Evolutionary conservation across 2,329 filamentous ascomycete species (phyloP), one percentile per base, ranked within the genome.

Genomic region (Colletotrichum higginsianum): DNA sequence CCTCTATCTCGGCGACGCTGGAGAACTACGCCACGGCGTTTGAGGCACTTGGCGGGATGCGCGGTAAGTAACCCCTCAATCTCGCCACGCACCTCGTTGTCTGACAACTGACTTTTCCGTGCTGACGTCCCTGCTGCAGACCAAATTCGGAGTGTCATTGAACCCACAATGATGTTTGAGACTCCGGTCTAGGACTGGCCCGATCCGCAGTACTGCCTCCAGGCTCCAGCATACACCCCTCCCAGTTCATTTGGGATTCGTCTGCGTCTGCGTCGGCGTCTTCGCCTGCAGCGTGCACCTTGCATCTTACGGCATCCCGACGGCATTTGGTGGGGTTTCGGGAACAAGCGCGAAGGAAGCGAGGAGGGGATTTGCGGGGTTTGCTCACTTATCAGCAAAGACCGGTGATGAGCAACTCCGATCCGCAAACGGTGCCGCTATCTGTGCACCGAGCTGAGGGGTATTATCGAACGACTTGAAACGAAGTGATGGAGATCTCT

Each of bases 21-120:
- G 81, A 84, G 61, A 85, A 85, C 72, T 85, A 85, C 66, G 79
- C 78, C n/a, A 82, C 79, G 21, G 81, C 83, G 2, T 85, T 84
- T 67, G 83, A 85, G 74, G 83, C 83, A n/a, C 73, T 85, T 58
- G 82, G 82, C 35, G 83, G 83, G 16, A 85, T 85, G 83, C 79
- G 83, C 79, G 83, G 83, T 84, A 73, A 76, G 78, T 49, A 46
- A 62, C 40, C 57, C 69, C 65, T n/a, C 58, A 53, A 15, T 13
- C 47, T 44, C 16, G 23, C 21, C 49, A 35, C 13, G 30, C 49
- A 44, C 13, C n/a, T 40, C 38, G 6, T 21, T 53, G 13, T 44
- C 44, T 15, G 11, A 49, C 21, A 16, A 21, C 38, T 9, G 30
- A 35, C 30, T 35, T 35, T 55, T 55, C 4, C 38, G 42, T 71